A percentile compares a stretch with the other conserved stretches of the same genome.
These are phyloP conservation scores for Sclerotinia trifoliorum DNA, from an alignment of 2,329 filamentous ascomycete genomes.

Conservation along the genomic window DNA sequence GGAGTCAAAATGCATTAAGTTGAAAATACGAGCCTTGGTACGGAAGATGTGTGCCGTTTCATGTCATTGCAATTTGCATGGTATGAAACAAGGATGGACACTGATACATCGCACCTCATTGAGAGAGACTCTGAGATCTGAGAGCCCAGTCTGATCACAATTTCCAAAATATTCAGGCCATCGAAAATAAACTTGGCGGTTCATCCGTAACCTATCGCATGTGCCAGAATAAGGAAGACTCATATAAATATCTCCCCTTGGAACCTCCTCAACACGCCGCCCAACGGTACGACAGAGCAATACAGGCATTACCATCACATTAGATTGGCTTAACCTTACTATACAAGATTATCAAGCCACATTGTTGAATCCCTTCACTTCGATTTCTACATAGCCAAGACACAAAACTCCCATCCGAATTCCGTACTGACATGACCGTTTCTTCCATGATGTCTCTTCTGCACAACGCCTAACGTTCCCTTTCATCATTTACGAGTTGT, in stretches of 20 bases:
- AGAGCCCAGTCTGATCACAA: not conserved
- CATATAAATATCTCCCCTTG: not conserved
- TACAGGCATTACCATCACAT: too few species aligned
- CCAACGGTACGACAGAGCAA: not conserved
- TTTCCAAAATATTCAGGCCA: not conserved
- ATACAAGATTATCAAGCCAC: not conserved
- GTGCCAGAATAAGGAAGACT: not conserved
- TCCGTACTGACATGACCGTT: not conserved
- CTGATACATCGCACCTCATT: not conserved
- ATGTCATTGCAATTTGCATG: not conserved
- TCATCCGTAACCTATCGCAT: not conserved
- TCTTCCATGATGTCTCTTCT: not conserved
- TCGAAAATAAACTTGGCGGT: not conserved
- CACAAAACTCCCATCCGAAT: not conserved
- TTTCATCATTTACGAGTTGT: not conserved
- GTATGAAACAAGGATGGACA: slow-evolving; percentile 1
- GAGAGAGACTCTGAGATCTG: not conserved
- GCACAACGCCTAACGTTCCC: not conserved
- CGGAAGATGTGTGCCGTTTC: not conserved
- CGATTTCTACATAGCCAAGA: not conserved
- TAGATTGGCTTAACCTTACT: too few species aligned
- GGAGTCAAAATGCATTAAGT: not conserved
- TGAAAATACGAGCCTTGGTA: slow-evolving; percentile 6
- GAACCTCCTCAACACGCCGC: not conserved
- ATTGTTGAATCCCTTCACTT: not conserved